Base-by-base conservation (phyloP, 176 grass and related monocot genomes). In the Musa beccarii region DNA sequence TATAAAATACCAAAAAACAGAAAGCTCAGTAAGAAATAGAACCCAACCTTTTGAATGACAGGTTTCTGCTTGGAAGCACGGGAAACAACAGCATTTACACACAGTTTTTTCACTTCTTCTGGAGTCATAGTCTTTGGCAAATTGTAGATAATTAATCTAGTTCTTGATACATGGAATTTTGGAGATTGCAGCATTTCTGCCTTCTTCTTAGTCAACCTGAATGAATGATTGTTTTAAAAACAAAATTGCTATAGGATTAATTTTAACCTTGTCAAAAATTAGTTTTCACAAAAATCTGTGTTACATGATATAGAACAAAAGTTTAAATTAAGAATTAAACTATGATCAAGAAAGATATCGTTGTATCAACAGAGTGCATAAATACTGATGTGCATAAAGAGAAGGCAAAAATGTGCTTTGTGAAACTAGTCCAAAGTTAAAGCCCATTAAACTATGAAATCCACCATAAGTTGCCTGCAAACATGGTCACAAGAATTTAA, bases 81-180 rank as follows among this genome's bases (percentile, higher is more conserved):
- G 72, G 90, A 93, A 71, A 91, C 75, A 63, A 98, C 88, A 75
- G 94, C 94, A 89, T 91, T 86, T 73, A 83, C 82, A 61, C 90
- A 98, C 80, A 93, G 88, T 82, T 93, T 98, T 86, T 90, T 98
- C 65, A 98, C 94, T 79, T 93, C 81, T 63, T 87, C 86, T 72
- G 87, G 76, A 20, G 84, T 89, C 94, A 98, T 86, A 69, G 84
- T 98, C 85, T 93, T 93, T 11, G 94, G 94, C 81, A 98, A 84
- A 86, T 93, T 93, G 81, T 98, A 98, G 59, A 98, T 87, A 76
- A 98, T 93, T 83, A 98, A 83, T 71, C 84, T 89, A 77, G 88
- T 98, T 84, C 80, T 89, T 24, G 94, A 93, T 28, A 98, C 94
- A 21, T 98, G 90, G 63, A 98, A 98, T 78, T 98, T 98, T 82